Conservation (phyloP, 257 asterid genomes). For the Anisodus acutangulus region DNA sequence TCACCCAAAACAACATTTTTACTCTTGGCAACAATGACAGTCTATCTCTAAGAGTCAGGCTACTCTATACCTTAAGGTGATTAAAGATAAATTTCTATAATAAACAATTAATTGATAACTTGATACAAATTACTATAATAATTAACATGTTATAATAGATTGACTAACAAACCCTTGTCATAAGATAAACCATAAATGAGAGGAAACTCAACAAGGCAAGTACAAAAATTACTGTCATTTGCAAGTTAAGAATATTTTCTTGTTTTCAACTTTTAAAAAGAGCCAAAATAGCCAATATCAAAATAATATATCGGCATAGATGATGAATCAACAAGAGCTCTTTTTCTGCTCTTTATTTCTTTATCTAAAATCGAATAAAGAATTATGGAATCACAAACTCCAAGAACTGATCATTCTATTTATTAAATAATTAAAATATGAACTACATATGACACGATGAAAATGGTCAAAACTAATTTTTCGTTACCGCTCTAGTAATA, state of each 20-base stretch:
- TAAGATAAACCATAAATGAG: no score
- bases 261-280: background rate
- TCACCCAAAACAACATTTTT: background rate
- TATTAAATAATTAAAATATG: background rate
- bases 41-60: no score
- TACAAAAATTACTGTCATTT: background rate
- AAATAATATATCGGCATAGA: background rate
- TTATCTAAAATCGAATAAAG: background rate
- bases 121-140: no score
- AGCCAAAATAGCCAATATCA: background rate
- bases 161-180: no score
- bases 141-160: no score
- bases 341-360: background rate
- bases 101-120: no score
- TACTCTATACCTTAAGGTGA: no score
- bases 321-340: background rate
- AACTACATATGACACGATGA: background rate
- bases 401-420: background rate
- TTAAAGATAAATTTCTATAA: no score
- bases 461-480: no score
- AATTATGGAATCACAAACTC: background rate
- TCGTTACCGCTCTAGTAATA: no score
- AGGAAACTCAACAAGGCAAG: no score
- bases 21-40: background rate
- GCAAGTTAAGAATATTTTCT: slow-evolving; percentile 20